Evolutionary conservation across 2,329 filamentous ascomycete species (phyloP), one percentile per base, ranked within the genome.

Genomic region (Phialemoniopsis sp.): DNA sequence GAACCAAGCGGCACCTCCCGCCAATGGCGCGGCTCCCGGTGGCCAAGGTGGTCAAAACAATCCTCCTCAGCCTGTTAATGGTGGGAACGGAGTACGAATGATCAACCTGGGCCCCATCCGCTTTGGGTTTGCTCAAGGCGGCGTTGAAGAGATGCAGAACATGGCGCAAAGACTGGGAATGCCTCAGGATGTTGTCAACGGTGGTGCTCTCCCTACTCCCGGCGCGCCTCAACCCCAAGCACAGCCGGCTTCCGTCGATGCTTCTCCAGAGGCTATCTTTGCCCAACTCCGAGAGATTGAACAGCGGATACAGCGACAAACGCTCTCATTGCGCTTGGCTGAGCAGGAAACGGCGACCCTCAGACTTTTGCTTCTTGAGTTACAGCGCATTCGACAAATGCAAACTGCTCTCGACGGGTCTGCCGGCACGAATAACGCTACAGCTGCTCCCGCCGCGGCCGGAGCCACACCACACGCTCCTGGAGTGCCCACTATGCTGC

Each of bases 41-140:
- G 49, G 37, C 36, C 46, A 57, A 37, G 63, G 64, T 38, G 46
- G 62, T 58, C 47, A 58, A n/a, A 44, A 37, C 18, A 63, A 42
- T 51, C 6, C 21, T 26, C 21, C 21, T 6, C 21, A 26, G 21
- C 6, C 21, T 26, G 6, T 10, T 10, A 6, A 26, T 6, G 21
- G 6, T 26, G 21, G 21, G 6, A 26, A 26, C 21, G 58, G 48
- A 9, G 46, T 52, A 36, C 55, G 52, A 18, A 60, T 62, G 53
- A 62, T 64, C 44, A 60, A 63, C 36, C 62, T 93, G 34, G 87
- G 87, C 1, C 87, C 87, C 3, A 66, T 93, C 26, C 72, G 86
- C 19, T 66, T 93, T 16, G 87, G 84, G 0, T 87, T 91, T 50
- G 87, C 83, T n/a, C 82, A 87, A 68, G 85, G 61, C 58, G 82